Percentiles rank a stretch among this genome's conserved stretches.
Conservation (phyloP, 176 grass and related monocot genomes). For the Ensete glaucum region DNA sequence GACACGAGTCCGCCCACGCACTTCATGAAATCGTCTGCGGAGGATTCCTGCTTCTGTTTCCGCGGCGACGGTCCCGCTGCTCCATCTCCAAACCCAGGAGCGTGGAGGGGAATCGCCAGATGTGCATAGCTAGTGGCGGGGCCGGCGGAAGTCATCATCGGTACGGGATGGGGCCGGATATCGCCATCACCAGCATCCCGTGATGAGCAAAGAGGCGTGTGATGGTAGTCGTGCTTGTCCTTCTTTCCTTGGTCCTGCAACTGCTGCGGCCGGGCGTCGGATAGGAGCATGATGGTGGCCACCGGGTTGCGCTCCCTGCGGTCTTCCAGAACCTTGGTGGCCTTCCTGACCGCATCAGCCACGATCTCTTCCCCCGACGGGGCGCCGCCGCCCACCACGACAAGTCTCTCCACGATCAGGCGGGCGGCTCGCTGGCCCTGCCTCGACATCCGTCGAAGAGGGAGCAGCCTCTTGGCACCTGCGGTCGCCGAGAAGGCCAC, state of each 20-base stretch:
- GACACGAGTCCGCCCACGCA: constrained; percentile 65
- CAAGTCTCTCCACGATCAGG: constrained; percentile 73
- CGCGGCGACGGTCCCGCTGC: constrained; percentile 11
- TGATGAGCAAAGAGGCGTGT: neutral
- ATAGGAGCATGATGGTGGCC: constrained; percentile 90
- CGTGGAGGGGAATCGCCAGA: constrained; percentile 64
- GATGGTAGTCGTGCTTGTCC: neutral
- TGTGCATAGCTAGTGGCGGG: constrained; percentile 58
- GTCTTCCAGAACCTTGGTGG: constrained; percentile 87
- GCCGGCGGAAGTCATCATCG: neutral
- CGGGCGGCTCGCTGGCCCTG: constrained; percentile 69
- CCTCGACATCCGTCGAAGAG: constrained; percentile 68
- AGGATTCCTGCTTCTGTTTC: neutral
- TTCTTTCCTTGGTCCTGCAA: neutral
- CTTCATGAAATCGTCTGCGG: constrained; percentile 60
- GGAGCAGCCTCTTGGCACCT: constrained; percentile 67
- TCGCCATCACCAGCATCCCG: neutral
- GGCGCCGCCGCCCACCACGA: constrained; percentile 37
- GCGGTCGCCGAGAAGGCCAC: constrained; percentile 77
- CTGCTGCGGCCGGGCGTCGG: constrained; percentile 52
- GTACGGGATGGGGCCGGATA: neutral
- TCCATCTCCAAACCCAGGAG: neutral
- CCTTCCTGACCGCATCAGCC: constrained; percentile 75
- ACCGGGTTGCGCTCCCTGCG: constrained; percentile 72
- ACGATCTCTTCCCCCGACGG: constrained; percentile 30